These are phyloP conservation scores for Trichoderma breve DNA, from an alignment of 2,329 filamentous ascomycete species.

Conservation along the genomic window DNA sequence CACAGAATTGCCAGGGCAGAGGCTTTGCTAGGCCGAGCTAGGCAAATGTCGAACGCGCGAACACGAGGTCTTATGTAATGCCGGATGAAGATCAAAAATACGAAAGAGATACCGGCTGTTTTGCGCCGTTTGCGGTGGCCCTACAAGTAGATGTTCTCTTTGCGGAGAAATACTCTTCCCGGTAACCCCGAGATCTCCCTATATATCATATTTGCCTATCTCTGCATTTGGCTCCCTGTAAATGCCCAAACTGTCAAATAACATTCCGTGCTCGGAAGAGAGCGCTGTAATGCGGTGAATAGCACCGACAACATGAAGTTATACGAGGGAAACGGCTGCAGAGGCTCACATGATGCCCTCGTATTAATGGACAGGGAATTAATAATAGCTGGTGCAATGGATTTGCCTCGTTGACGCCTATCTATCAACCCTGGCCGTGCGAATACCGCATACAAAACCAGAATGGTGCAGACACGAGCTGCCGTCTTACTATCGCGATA, in stretches of 20 bases:
- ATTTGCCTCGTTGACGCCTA: not conserved
- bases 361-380: not conserved
- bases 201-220: not conserved
- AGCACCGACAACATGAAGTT: not conserved
- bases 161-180: not conserved
- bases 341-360: not conserved
- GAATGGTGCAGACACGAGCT: not conserved
- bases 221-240: not conserved
- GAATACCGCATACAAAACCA: not conserved
- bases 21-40: conserved; percentile 8
- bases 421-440: not conserved
- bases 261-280: not conserved
- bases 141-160: not conserved
- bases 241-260: not conserved
- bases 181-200: not conserved
- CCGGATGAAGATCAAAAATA: not conserved
- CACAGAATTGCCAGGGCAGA: not conserved
- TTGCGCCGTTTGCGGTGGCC: not conserved
- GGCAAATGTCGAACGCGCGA: not conserved
- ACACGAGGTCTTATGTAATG: conserved; percentile 20
- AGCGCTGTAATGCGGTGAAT: not conserved
- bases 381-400: not conserved
- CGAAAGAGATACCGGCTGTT: not conserved
- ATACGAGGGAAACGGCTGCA: not conserved
- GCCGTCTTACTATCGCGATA: not conserved